phyloP scores from a whole-genome alignment of 2,329 filamentous ascomycete genomes.

The Pseudocercospora fuligena region DNA sequence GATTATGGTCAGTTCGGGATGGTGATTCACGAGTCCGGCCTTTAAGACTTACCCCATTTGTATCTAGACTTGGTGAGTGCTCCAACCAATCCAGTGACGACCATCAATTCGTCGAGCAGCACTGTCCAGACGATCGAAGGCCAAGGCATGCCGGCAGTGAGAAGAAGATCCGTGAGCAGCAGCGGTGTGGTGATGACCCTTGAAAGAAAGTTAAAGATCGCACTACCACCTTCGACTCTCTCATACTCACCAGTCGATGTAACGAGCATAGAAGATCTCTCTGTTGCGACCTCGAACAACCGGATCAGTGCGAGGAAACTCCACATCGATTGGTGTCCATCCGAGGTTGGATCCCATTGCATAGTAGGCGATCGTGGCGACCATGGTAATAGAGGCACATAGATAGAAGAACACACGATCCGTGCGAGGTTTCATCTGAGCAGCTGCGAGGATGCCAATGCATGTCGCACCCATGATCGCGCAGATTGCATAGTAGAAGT shows the following conservation, averaged over 20 bases:
- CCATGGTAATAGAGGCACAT: conserved; percentile 59
- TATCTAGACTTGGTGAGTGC: conserved; percentile 63
- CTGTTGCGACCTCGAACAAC: conserved; percentile 57
- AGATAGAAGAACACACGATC: conserved; percentile 66
- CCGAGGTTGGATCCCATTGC: conserved; percentile 66
- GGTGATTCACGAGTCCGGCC: conserved; percentile 34
- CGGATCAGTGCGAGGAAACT: conserved; percentile 54
- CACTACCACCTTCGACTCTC: too few relatives aligned
- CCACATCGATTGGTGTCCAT: conserved; percentile 62
- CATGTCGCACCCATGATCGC: conserved; percentile 63
- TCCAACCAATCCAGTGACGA: conserved; percentile 65
- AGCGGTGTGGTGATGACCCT: conserved; percentile 62
- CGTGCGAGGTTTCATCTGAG: conserved; percentile 45
- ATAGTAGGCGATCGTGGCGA: conserved; percentile 66
- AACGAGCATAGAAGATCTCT: conserved; percentile 66
- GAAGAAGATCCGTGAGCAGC: conserved; percentile 61
- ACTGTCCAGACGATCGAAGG: conserved; percentile 66
- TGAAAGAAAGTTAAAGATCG: not conserved
- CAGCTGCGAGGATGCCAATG: conserved; percentile 41
- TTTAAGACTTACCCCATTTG: conserved; percentile 64
- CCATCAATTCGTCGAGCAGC: conserved; percentile 65
- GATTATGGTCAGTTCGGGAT: conserved; percentile 42
- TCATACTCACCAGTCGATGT: conserved; percentile 61
- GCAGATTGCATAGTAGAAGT: conserved; percentile 68
- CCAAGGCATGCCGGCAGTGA: conserved; percentile 67